Percentiles rank a stretch among this genome's conserved stretches.
Evolutionary conservation across 768 basidiomycete genomes (phyloP).

Genomic region (Hemileccinum impolitum): DNA sequence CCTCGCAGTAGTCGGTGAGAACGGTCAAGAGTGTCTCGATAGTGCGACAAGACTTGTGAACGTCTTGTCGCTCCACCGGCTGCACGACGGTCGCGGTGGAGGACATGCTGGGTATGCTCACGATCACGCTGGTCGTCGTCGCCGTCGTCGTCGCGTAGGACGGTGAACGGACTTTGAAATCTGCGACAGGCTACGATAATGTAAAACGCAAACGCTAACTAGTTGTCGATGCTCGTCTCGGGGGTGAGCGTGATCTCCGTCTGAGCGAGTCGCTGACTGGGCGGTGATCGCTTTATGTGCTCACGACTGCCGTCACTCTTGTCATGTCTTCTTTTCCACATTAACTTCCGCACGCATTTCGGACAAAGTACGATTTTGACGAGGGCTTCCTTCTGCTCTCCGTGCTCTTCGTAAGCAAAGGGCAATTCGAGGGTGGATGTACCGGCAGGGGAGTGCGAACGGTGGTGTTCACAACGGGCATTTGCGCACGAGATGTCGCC

Average conservation of each 20-base stretch:
- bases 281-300: not conserved
- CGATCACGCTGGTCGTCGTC: no score
- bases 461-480: conserved; percentile 74
- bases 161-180: conserved; percentile 30
- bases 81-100: no score
- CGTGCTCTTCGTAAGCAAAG: conserved; percentile 82
- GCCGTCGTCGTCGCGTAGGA: no score
- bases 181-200: not conserved
- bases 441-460: conserved; percentile 26
- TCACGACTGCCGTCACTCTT: conserved; percentile 36
- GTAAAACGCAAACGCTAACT: no score
- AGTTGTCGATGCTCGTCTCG: no score
- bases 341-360: conserved; percentile 77
- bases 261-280: no score
- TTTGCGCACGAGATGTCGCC: conserved; percentile 91
- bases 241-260: no score
- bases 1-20: conserved; percentile 75
- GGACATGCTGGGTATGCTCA: no score
- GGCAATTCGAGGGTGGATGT: conserved; percentile 85
- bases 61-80: no score
- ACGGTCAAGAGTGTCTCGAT: conserved; percentile 64
- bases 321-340: conserved; percentile 78
- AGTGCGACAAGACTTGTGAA: conserved; percentile 80
- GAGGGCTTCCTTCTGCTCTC: conserved; percentile 69
- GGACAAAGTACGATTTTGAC: conserved; percentile 90